Evolutionary conservation across 2,329 filamentous ascomycete species (phyloP), one percentile per base, ranked within the genome.

Genomic region (Coniochaeta ligniaria): DNA sequence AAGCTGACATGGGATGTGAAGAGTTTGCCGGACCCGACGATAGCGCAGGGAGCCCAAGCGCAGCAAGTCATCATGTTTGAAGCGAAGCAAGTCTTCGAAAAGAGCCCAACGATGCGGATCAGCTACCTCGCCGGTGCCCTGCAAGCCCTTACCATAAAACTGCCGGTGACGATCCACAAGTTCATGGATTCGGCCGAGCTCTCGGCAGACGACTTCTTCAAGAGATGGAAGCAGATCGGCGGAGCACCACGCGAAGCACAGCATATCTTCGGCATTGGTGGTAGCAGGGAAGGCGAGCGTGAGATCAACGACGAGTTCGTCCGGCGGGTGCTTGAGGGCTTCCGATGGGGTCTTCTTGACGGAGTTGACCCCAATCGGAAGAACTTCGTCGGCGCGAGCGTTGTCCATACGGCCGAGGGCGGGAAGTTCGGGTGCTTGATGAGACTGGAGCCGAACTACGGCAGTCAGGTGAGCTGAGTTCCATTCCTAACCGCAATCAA

Each of bases 161-260:
- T 99, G 5, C 95, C 95, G 0, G 84, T 99, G 4, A 80, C 91
- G 0, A 84, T 94, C 59, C 94, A 98, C 75, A 96, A 97, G 73
- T 99, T 96, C 71, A 97, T 98, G 92, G 93, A 97, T 64, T 86
- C 91, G 0, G 93, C 95, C 0, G 89, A 95, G 60, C 80, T 99
- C 43, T 85, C 85, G 7, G 86, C 89, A 0, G 95, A 99, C 59
- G 95, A 99, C 71, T 99, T 98, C 76, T 99, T 99, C 84, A 97
- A 96, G 80, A 83, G 96, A 58, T 99, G 95, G 95, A 96, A 96
- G 80, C 95, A 99, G 76, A 98, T 99, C 68, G 95, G 95, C 14
- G 92, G 90, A 6, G 85, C 86, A 1, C 88, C 93, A 1, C 85
- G 96, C 33, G 96, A 99, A 74, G 88, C 91, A 0, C 95, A 99